Evolutionary conservation across 306 rosid genomes (phyloP).

Genomic region (Elaeagnus macrophylla): DNA sequence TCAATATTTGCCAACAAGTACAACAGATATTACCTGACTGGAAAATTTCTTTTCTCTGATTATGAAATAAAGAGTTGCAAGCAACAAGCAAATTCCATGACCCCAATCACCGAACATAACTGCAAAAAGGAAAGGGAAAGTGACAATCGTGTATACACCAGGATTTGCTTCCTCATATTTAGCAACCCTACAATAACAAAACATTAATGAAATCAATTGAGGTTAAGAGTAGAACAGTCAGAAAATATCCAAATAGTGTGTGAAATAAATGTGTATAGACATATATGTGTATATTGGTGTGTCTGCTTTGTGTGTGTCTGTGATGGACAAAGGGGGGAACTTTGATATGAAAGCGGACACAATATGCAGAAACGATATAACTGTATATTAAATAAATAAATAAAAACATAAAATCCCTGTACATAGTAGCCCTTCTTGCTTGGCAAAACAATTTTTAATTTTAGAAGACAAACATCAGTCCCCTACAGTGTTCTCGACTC

Average conservation of each 20-base stretch:
- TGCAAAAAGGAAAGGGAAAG: conserved; percentile 82
- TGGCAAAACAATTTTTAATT: too few species aligned
- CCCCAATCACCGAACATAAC: conserved; percentile 92
- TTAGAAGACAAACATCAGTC: too few species aligned
- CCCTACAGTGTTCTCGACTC: too few species aligned
- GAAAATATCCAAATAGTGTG: neutral
- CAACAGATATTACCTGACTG: conserved; percentile 43
- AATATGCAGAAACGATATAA: too few species aligned
- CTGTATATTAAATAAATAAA: too few species aligned
- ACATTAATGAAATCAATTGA: neutral
- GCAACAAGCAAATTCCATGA: conserved; percentile 76
- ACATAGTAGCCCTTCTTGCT: too few species aligned
- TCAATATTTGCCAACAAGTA: conserved; percentile 8
- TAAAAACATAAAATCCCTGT: too few species aligned
- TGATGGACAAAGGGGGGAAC: too few species aligned
- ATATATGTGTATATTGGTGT: too few species aligned
- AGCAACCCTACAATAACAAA: conserved; percentile 42
- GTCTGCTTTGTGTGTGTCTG: too few species aligned
- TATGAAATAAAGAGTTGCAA: conserved; percentile 59
- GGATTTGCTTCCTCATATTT: conserved; percentile 80
- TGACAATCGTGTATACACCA: conserved; percentile 56
- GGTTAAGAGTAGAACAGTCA: neutral
- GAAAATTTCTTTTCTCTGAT: conserved; percentile 50
- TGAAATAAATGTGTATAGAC: neutral
- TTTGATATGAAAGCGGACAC: too few species aligned